phyloP scores from a whole-genome alignment of 768 basidiomycete genomes.

The Russula sp. region DNA sequence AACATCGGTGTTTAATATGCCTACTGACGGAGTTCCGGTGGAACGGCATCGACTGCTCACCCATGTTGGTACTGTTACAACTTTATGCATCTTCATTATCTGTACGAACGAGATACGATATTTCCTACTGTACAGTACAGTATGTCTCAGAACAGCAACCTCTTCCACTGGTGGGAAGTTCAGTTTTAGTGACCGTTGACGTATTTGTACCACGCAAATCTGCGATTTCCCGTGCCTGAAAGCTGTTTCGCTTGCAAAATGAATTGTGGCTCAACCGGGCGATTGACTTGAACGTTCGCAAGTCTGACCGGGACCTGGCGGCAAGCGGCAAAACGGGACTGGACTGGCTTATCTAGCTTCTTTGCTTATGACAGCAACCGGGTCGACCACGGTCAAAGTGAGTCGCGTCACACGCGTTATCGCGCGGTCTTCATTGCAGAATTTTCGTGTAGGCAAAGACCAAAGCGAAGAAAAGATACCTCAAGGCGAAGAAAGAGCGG shows the following conservation, averaged over 20 bases:
- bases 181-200: background rate
- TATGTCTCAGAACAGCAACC: background rate
- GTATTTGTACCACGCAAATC: background rate
- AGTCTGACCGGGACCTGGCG: conserved; percentile 13
- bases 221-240: conserved; percentile 7
- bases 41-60: conserved; percentile 8
- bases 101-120: background rate
- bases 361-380: conserved; percentile 6
- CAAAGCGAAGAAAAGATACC: conserved; percentile 64
- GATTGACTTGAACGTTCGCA: conserved; percentile 15
- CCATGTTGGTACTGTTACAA: background rate
- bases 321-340: background rate
- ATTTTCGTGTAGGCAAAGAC: conserved; percentile 46
- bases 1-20: background rate
- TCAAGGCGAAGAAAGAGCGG: conserved; percentile 64
- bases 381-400: conserved; percentile 22
- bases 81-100: conserved; percentile 5
- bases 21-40: conserved; percentile 14
- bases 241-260: conserved; percentile 2
- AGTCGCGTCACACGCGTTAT: background rate
- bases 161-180: background rate
- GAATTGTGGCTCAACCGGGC: conserved; percentile 2
- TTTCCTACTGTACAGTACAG: background rate
- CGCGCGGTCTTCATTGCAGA: background rate
- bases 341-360: background rate